phyloP scores from a whole-genome alignment of 495 filamentous ascomycete species.

The Entonaema liquescens region DNA sequence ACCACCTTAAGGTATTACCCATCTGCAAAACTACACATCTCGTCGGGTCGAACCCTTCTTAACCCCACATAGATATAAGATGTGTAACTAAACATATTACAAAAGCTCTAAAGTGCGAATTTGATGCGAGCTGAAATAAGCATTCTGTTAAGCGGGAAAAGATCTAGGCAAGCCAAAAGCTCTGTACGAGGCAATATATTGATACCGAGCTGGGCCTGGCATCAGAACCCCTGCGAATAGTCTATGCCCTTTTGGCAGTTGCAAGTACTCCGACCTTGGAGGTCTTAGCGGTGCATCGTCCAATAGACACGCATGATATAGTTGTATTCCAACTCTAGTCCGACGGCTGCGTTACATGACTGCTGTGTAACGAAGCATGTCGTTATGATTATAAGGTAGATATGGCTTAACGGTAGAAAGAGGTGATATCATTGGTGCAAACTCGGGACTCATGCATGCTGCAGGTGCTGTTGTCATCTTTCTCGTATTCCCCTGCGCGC shows the following conservation, averaged over 20 bases:
- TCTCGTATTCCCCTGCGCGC: slow-evolving; percentile 37
- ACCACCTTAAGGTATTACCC: too few species aligned
- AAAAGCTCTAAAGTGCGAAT: not conserved
- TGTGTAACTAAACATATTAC: too few species aligned
- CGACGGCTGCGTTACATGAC: not conserved
- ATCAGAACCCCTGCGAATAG: not conserved
- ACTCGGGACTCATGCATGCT: slow-evolving; percentile 21
- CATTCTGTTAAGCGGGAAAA: not conserved
- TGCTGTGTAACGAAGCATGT: not conserved
- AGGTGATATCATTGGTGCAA: slow-evolving; percentile 15
- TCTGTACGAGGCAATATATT: slow-evolving; percentile 30
- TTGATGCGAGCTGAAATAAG: not conserved
- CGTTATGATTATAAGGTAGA: not conserved
- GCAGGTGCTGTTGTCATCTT: slow-evolving; percentile 21
- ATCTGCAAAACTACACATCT: too few species aligned
- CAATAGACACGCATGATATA: not conserved
- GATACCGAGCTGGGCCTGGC: not conserved
- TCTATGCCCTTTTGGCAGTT: slow-evolving; percentile 3
- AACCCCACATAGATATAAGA: not conserved
- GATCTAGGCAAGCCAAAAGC: slow-evolving; percentile 17
- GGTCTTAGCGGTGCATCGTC: not conserved
- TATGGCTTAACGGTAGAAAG: not conserved
- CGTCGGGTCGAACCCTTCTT: not conserved
- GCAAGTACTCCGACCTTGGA: slow-evolving; percentile 1
- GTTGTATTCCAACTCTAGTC: not conserved